Conservation (phyloP, 345 rosid species). For the Rhodomyrtus tomentosa region DNA sequence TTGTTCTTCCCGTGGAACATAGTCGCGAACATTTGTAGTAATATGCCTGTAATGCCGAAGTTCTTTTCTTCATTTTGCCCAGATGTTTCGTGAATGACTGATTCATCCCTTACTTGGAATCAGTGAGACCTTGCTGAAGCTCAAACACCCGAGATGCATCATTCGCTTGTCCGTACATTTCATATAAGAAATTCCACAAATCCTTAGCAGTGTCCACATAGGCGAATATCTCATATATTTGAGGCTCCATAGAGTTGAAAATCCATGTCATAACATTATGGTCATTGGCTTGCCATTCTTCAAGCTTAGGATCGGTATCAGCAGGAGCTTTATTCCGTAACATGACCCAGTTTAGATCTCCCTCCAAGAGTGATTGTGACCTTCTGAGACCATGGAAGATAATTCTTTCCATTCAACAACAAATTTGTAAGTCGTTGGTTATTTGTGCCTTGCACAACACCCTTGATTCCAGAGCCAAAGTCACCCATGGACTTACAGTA, state of each 20-base stretch:
- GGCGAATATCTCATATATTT: background rate
- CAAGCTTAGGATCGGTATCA: background rate
- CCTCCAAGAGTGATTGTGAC: background rate
- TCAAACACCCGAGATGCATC: background rate
- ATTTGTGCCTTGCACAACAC: background rate
- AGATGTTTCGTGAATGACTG: background rate
- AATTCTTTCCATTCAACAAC: background rate
- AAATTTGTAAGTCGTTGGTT: background rate
- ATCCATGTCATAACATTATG: background rate
- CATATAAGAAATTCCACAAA: background rate
- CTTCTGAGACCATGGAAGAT: background rate
- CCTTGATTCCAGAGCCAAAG: background rate
- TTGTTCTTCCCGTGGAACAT: background rate
- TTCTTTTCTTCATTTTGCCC: background rate
- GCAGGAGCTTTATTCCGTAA: background rate
- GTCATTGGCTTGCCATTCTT: background rate
- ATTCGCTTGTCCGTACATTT: background rate
- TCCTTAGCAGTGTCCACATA: background rate
- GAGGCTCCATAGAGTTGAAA: background rate
- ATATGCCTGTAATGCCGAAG: background rate
- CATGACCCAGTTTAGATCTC: background rate
- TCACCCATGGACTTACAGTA: background rate
- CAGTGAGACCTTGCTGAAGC: background rate
- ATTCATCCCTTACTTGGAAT: background rate
- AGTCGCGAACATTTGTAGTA: background rate